Base-by-base conservation (phyloP, 1,284 basidiomycete species). In the Cutaneotrichosporon cutaneum region DNA sequence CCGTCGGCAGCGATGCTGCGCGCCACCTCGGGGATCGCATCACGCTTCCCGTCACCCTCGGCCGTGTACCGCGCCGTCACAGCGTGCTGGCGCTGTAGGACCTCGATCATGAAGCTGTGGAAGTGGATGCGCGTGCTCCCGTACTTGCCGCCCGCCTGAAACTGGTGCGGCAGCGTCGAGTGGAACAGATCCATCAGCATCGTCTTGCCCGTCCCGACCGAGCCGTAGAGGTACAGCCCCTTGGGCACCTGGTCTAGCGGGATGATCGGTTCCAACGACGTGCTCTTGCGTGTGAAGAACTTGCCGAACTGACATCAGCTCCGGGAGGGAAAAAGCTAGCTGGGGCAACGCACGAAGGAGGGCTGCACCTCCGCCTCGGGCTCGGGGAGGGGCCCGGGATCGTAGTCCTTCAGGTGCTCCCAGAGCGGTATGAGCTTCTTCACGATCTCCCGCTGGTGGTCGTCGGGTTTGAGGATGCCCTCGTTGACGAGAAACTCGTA, bases 131-230 rank as follows among this genome's bases (percentile, higher is more conserved):
- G 85, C 44, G 89, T 89, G 74, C 92, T 92, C 63, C 75, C 75
- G 61, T 73, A 77, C 55, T 71, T 68, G 6, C 67, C 68, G 21
- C 63, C 57, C 14, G 66, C 56, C 39, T 70, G 84, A 66, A 94
- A 85, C 64, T 87, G 85, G 0, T 83, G 72, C 0, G 94, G 94
- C 1, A 99, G 85, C 1, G 93, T 90, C 65, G 90, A 87, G 82
- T 92, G 93, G 80, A 99, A 96, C 21, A 99, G 83, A 78, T 99
- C 96, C 96, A 99, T 99, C 65, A 99, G 87, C 94, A 99, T 98
- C 0, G 91, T 92, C 83, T 83, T 83, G 26, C 96, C 95, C 5
- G 94, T 98, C 0, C 95, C 95, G 59, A 99, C 96, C 68, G 94
- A 91, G 42, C 96, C 96, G 76, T 91, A 94, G n/a, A 99, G 87